Evolutionary conservation across 768 basidiomycete species (phyloP).

Genomic region (Kwoniella dejecticola): DNA sequence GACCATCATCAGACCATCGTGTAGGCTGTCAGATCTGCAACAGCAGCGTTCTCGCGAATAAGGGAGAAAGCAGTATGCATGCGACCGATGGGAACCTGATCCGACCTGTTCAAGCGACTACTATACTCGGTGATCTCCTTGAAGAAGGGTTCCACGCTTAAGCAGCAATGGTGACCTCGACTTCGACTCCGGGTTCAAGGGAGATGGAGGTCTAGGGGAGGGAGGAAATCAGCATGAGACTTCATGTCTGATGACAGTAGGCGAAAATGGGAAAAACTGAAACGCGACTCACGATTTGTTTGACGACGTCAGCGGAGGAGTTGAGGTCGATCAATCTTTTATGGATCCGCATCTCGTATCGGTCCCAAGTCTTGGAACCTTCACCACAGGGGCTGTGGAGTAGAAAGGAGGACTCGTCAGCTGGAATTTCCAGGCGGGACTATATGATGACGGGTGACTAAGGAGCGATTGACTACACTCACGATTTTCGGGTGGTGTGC

Average conservation of each 20-base stretch:
- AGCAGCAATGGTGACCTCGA: constrained; percentile 88
- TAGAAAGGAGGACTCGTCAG: too few relatives aligned
- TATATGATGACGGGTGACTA: too few relatives aligned
- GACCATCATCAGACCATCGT: too few relatives aligned
- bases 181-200: constrained; percentile 98
- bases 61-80: not conserved
- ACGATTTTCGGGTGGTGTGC: constrained; percentile 99
- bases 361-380: constrained; percentile 99
- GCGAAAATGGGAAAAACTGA: too few relatives aligned
- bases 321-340: constrained; percentile 99
- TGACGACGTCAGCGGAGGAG: constrained; percentile 98
- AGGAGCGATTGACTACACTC: constrained; percentile 50
- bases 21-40: too few relatives aligned
- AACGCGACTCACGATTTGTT: constrained; percentile 90
- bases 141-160: constrained; percentile 17
- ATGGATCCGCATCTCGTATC: constrained; percentile 98
- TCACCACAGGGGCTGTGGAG: constrained; percentile 89
- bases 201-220: constrained; percentile 84
- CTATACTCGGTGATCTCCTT: not conserved
- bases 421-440: too few relatives aligned
- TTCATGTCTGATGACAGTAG: too few relatives aligned
- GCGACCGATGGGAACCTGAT: too few relatives aligned
- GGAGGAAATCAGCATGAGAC: not conserved
- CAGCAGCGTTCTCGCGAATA: too few relatives aligned
- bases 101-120: too few relatives aligned